Evolutionary conservation across 2,329 filamentous ascomycete genomes (phyloP).

Genomic region (Aspergillus ruber): DNA sequence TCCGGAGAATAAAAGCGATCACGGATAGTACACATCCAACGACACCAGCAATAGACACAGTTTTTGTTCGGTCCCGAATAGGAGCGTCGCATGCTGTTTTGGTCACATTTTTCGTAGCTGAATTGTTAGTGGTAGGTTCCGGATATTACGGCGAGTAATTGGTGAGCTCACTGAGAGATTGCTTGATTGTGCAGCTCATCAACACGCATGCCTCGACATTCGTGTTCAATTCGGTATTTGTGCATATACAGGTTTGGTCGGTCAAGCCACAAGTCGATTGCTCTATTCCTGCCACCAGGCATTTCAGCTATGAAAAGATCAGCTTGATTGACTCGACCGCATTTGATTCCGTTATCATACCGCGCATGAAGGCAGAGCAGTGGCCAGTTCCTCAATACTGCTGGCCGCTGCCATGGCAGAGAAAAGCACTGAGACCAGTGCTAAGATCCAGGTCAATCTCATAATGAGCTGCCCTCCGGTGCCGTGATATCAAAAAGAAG

Average conservation of each 20-base stretch:
- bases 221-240: slow-evolving; percentile 24
- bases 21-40: slow-evolving; percentile 29
- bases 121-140: slow-evolving; percentile 5
- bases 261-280: slow-evolving; percentile 32
- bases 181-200: slow-evolving; percentile 30
- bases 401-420: slow-evolving; percentile 5
- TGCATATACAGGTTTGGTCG: slow-evolving; percentile 37
- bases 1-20: slow-evolving; percentile 27
- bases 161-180: slow-evolving; percentile 27
- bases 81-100: slow-evolving; percentile 33
- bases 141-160: no score
- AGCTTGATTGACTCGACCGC: background rate
- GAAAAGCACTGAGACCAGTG: slow-evolving; percentile 5
- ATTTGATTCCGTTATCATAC: slow-evolving; percentile 10
- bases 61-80: slow-evolving; percentile 27
- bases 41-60: slow-evolving; percentile 28
- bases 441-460: slow-evolving; percentile 3
- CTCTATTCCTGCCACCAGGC: slow-evolving; percentile 18
- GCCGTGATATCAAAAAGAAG: background rate
- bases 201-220: slow-evolving; percentile 29
- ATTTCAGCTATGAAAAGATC: slow-evolving; percentile 14
- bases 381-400: slow-evolving; percentile 9
- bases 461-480: slow-evolving; percentile 1
- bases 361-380: slow-evolving; percentile 15
- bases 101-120: slow-evolving; percentile 40